Evolutionary conservation across 2,329 filamentous ascomycete species (phyloP).

Genomic region (Paecilomyces formosus): DNA sequence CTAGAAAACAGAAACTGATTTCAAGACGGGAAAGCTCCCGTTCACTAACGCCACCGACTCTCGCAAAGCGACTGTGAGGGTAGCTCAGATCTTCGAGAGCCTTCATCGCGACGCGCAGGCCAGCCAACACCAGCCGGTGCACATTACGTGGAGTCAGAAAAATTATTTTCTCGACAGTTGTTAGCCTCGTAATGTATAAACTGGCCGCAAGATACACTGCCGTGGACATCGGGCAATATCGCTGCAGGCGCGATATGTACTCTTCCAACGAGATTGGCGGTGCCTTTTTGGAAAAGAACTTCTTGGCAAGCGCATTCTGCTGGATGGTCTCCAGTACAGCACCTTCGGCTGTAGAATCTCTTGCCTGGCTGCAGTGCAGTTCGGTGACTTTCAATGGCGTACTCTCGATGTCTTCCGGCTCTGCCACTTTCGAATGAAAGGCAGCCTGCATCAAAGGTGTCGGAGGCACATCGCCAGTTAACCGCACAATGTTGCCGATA

Average conservation of each 20-base stretch:
- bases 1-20: constrained; percentile 80
- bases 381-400: constrained; percentile 19
- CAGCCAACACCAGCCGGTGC: constrained; percentile 77
- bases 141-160: constrained; percentile 76
- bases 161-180: constrained; percentile 68
- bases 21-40: constrained; percentile 76
- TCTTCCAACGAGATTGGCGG: constrained; percentile 77
- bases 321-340: constrained; percentile 69
- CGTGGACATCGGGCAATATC: constrained; percentile 87
- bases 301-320: constrained; percentile 77
- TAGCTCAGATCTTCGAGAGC: constrained; percentile 89
- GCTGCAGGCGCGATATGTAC: constrained; percentile 80
- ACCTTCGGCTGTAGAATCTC: constrained; percentile 49
- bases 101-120: constrained; percentile 84
- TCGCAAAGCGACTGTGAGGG: constrained; percentile 73
- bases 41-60: constrained; percentile 81
- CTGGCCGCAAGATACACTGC: constrained; percentile 88
- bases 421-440: constrained; percentile 45
- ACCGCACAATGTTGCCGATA: constrained; percentile 46
- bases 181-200: constrained; percentile 77
- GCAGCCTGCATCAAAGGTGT: constrained; percentile 45
- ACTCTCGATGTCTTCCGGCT: constrained; percentile 15
- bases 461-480: constrained; percentile 62
- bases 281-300: constrained; percentile 85
- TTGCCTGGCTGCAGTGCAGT: constrained; percentile 28